A percentile compares a stretch with the other conserved stretches of the same genome.
These are phyloP conservation scores for Arctostaphylos glauca DNA, from an alignment of 148 eudicot genomes.

Conservation along the genomic window DNA sequence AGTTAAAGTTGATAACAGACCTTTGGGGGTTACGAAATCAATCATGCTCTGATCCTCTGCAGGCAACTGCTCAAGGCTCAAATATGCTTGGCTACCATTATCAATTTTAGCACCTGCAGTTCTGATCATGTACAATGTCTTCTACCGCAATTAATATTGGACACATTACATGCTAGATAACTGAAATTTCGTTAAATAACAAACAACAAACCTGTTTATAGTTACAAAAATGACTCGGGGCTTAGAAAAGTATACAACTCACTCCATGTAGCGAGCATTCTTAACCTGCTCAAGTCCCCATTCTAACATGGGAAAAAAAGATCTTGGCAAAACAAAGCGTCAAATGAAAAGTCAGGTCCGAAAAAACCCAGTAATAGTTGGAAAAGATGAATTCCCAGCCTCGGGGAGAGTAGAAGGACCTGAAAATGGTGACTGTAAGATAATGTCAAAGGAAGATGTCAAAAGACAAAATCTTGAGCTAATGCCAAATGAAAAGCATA, in stretches of 20 bases:
- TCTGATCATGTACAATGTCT: background rate
- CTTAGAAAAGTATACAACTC: background rate
- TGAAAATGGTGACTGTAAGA: background rate
- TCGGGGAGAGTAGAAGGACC: background rate
- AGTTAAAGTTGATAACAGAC: background rate
- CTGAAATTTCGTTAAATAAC: background rate
- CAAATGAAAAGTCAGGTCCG: background rate
- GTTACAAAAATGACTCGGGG: background rate
- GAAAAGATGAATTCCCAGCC: background rate
- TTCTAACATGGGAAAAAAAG: background rate
- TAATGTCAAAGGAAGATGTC: background rate
- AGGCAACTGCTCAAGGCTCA: background rate
- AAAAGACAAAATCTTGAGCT: background rate
- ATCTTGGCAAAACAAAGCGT: background rate
- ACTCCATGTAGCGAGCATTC: background rate
- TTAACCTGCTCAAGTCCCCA: background rate
- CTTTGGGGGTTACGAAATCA: background rate
- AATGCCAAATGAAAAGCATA: constrained; percentile 27
- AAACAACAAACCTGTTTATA: background rate
- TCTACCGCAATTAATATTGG: background rate
- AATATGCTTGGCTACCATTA: background rate
- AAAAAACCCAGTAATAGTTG: background rate
- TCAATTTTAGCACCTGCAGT: background rate
- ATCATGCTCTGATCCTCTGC: background rate
- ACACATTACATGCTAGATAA: background rate